Evolutionary conservation across 225 moss, liverwort and hornwort genomes (phyloP), one percentile per base, ranked within the genome.

Genomic region (Antitrichia curtipendula): DNA sequence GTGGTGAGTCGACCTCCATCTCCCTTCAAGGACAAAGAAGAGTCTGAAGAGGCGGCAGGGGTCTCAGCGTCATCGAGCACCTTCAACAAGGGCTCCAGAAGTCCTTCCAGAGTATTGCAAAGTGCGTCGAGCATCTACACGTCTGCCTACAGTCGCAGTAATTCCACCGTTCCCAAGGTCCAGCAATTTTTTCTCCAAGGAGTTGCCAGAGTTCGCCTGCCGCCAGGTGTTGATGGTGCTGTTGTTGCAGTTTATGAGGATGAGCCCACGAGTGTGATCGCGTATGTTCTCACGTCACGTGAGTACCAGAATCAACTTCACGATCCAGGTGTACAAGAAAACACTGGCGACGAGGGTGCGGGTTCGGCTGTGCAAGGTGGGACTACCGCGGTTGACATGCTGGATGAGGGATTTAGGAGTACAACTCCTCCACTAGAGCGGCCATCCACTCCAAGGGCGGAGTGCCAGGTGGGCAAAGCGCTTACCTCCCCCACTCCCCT

Each of bases 181-280:
- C 87, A 85, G 53, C 95, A 93, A 50, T 80, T 92, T 56, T 92
- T 93, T 68, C 91, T 90, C 78, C 91, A 94, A 28, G 96, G 96
- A 83, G 93, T 92, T 62, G 88, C 95, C 13, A 89, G 93, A 88
- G 89, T 98, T 40, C 92, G 97, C 75, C 90, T 94, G 47, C 92
- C 96, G 54, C 63, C 80, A 12, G 95, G 95, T 40, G 78, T 86
- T 59, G 84, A 92, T 61, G 87, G 84, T 16, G 86, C 90, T 24
- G 86, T 93, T 23, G 82, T 94, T 36, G 91, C 90, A 83, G 91
- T 95, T 32, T 91, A 92, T 64, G 91, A 94, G 75, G 95, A 95
- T 62, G 95, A 95, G 75, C 94, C 93, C 61, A 93, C 95, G 24
- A 91, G 74, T 50, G 90, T 93, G n/a, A 94, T 95, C 70, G 94